These are phyloP conservation scores for Begonia loranthoides DNA, from an alignment of 306 rosid species.

Conservation along the genomic window DNA sequence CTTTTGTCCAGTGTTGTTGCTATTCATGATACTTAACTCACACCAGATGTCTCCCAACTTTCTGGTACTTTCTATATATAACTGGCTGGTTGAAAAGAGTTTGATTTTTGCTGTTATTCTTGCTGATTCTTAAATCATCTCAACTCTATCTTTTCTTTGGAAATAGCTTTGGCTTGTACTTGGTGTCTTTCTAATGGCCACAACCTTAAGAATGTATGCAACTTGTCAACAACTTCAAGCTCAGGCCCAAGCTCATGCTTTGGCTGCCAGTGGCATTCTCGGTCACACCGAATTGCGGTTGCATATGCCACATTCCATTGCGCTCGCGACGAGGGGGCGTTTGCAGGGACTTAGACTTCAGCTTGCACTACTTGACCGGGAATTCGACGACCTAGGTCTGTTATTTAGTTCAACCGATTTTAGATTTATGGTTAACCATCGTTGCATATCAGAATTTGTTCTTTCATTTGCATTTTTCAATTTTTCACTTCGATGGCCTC, in stretches of 20 bases:
- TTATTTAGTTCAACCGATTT: too few relatives aligned
- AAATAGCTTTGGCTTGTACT: constrained; percentile 22
- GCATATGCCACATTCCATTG: constrained; percentile 19
- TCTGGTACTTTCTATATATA: constrained; percentile 10
- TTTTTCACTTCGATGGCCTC: neutral
- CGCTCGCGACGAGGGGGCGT: constrained; percentile 21
- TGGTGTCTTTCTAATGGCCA: constrained; percentile 24
- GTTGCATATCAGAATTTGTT: too few relatives aligned
- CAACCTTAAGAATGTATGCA: constrained; percentile 21
- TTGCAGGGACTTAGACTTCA: constrained; percentile 23
- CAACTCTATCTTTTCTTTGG: neutral
- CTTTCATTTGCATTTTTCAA: too few relatives aligned
- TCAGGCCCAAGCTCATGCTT: constrained; percentile 18
- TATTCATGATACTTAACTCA: constrained; percentile 21
- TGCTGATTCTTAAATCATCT: neutral
- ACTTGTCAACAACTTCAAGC: constrained; percentile 24
- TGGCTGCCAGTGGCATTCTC: constrained; percentile 18
- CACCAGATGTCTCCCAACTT: constrained; percentile 21
- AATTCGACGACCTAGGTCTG: constrained; percentile 21
- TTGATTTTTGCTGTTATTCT: neutral
- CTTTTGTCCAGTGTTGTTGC: constrained; percentile 18
- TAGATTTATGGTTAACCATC: too few relatives aligned
- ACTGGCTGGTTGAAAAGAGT: neutral
- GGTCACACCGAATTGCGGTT: constrained; percentile 21
- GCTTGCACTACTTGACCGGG: constrained; percentile 22